Evolutionary conservation across 768 basidiomycete species (phyloP).

Genomic region (Gautieria morchelliformis): DNA sequence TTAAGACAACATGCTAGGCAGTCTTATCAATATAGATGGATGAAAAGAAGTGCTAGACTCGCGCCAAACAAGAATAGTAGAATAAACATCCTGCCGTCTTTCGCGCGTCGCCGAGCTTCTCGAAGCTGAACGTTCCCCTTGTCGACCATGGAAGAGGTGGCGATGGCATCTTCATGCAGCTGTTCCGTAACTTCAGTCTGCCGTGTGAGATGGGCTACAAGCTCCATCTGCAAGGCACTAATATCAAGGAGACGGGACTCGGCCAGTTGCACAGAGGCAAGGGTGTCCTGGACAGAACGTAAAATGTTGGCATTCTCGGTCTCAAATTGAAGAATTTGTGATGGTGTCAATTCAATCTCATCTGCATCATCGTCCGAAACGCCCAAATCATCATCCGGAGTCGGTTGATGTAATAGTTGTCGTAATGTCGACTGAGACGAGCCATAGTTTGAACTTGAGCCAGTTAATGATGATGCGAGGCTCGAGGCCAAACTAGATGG

Average conservation of each 20-base stretch:
- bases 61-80: conserved; percentile 89
- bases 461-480: conserved; percentile 16
- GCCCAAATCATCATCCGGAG: background rate
- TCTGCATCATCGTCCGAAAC: conserved; percentile 51
- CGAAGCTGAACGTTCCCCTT: conserved; percentile 86
- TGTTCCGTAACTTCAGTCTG: conserved; percentile 92
- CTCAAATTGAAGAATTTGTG: conserved; percentile 90
- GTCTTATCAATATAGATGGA: conserved; percentile 72
- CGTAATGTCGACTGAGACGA: conserved; percentile 3
- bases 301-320: conserved; percentile 83
- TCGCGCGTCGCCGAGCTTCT: conserved; percentile 79
- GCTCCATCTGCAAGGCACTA: conserved; percentile 83
- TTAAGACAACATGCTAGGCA: background rate
- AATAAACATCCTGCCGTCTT: conserved; percentile 83
- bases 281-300: conserved; percentile 71
- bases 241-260: conserved; percentile 91
- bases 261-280: conserved; percentile 85
- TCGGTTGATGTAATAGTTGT: conserved; percentile 10
- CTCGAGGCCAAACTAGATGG: conserved; percentile 33
- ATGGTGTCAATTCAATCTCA: conserved; percentile 72
- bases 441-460: conserved; percentile 8
- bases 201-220: conserved; percentile 75
- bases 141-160: conserved; percentile 75
- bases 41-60: conserved; percentile 81
- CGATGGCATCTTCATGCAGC: conserved; percentile 89